Percentiles rank a stretch among this genome's conserved stretches.
These are phyloP conservation scores for Annulohypoxylon maeteangense DNA, from an alignment of 495 filamentous ascomycete species.

Conservation along the genomic window DNA sequence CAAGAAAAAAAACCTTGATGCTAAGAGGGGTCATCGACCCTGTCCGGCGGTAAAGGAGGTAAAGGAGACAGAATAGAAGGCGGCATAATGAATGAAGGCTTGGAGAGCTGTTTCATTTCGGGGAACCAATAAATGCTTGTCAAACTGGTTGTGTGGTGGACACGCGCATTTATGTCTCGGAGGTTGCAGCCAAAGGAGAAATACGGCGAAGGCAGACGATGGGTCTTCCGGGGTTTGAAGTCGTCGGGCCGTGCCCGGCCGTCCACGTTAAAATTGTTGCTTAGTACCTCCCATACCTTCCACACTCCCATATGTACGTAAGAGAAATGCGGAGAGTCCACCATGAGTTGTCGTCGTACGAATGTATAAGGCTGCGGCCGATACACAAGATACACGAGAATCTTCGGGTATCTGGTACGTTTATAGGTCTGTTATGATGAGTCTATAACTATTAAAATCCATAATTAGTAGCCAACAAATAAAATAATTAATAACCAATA, in stretches of 20 bases:
- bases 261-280: background rate
- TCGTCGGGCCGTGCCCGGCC: constrained; percentile 36
- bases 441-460: background rate
- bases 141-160: background rate
- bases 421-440: background rate
- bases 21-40: constrained; percentile 27
- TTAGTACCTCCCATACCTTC: background rate
- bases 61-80: background rate
- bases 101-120: constrained; percentile 28
- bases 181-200: constrained; percentile 33
- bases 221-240: constrained; percentile 5
- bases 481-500: background rate
- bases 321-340: constrained; percentile 20
- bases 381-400: constrained; percentile 16
- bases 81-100: constrained; percentile 7
- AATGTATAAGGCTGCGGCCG: constrained; percentile 14
- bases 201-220: constrained; percentile 14
- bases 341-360: constrained; percentile 4
- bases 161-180: constrained; percentile 44
- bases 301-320: constrained; percentile 15
- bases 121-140: constrained; percentile 18
- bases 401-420: background rate
- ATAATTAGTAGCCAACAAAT: background rate
- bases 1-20: constrained; percentile 10
- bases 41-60: constrained; percentile 18